Evolutionary conservation across 1,139 yeast genomes (phyloP), one percentile per base, ranked within the genome.

Genomic region (Zygosaccharomyces sapae): DNA sequence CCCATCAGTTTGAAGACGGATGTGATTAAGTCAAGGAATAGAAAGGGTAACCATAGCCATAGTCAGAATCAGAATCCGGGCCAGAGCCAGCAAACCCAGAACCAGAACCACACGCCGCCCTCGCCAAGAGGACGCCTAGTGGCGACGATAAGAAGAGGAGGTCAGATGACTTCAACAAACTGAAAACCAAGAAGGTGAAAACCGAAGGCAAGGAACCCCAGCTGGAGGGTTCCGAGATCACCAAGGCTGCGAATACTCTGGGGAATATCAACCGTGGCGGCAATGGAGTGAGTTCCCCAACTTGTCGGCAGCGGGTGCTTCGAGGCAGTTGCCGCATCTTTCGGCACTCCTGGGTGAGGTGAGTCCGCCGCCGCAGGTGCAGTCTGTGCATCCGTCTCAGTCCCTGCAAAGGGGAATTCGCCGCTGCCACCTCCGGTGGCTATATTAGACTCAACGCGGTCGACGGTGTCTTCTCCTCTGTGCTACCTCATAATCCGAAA

Each of bases 1-100:
- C 97, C 97, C 3, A 88, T 88, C 48, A 83, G 92, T 29, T 71
- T 90, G 58, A 90, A 90, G 65, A 88, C 96, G 4, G 96, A 89
- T 67, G 89, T 92, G 22, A 90, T 90, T 63, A 87, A 89, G 68
- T 83, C 94, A 40, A 76, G 97, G 61, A 89, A 89, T 65, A 76
- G 97, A 60, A 85, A 62, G 47, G 54, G 55, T 16, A 49, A 48
- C 20, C 54, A 43, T 80, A 58, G 82, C 29, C 52, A 47, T 30
- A 45, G 44, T 25, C 40, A 37, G 13, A 24, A 46, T 4, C n/a
- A n/a, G n/a, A n/a, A n/a, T n/a, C n/a, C n/a, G n/a, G n/a, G n/a
- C n/a, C n/a, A n/a, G n/a, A n/a, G n/a, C n/a, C n/a, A n/a, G n/a
- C n/a, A n/a, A n/a, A n/a, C n/a, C n/a, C n/a, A n/a, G n/a, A n/a